Conservation (phyloP, 345 rosid species). For the Pelargonium nanum region DNA sequence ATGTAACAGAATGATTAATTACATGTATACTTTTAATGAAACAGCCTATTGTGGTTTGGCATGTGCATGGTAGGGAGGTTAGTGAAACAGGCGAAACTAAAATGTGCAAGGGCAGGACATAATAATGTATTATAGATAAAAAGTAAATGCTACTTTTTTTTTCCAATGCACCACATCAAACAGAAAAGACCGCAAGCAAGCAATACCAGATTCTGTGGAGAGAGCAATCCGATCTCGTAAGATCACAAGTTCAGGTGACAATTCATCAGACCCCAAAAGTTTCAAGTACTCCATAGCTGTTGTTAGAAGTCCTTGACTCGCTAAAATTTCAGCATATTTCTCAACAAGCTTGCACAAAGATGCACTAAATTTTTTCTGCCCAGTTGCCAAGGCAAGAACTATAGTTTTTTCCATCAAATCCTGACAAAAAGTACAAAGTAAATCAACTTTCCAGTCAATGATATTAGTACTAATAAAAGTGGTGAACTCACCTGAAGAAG, state of each 20-base stretch:
- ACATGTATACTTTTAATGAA: too few relatives aligned
- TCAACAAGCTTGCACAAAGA: constrained; percentile 92
- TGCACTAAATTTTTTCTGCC: constrained; percentile 83
- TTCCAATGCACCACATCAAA: neutral
- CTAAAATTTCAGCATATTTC: constrained; percentile 92
- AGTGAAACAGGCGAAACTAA: too few relatives aligned
- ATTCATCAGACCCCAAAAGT: constrained; percentile 74
- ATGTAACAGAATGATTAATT: too few relatives aligned
- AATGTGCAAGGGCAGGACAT: too few relatives aligned
- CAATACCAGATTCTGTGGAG: constrained; percentile 66
- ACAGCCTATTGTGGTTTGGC: too few relatives aligned
- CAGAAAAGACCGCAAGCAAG: neutral
- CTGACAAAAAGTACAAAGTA: constrained; percentile 30
- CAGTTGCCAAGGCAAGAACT: constrained; percentile 88
- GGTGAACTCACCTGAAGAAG: constrained; percentile 68
- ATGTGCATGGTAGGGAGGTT: too few relatives aligned
- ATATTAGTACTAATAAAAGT: constrained; percentile 13
- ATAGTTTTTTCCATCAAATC: constrained; percentile 99
- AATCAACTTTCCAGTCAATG: constrained; percentile 7
- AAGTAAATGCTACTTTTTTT: neutral
- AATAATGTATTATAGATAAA: too few relatives aligned
- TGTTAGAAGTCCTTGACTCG: constrained; percentile 78
- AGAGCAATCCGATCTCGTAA: constrained; percentile 74
- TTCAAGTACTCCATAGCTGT: constrained; percentile 94
- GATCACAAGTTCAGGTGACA: constrained; percentile 79